phyloP scores from a whole-genome alignment of 495 filamentous ascomycete species.

The Aspergillus campestris region DNA sequence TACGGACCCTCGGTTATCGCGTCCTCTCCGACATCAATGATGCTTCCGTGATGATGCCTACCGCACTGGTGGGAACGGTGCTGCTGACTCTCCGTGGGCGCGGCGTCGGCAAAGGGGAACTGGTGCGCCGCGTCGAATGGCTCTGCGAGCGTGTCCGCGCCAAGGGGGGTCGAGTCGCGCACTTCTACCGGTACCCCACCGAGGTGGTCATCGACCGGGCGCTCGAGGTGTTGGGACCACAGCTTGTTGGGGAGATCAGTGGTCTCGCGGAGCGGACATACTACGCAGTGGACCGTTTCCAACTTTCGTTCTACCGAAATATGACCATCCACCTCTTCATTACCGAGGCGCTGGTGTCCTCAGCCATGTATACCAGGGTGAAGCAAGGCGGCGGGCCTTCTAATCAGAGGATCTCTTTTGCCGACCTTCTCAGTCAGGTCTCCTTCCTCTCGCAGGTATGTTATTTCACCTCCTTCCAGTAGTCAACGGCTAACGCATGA shows the following conservation, averaged over 20 bases:
- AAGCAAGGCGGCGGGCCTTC: conserved; percentile 80
- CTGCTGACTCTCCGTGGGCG: conserved; percentile 85
- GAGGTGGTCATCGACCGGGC: conserved; percentile 79
- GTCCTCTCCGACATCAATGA: conserved; percentile 91
- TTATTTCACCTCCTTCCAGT: background rate
- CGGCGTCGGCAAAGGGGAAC: conserved; percentile 79
- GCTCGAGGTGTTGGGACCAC: conserved; percentile 80
- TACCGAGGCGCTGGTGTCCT: conserved; percentile 78
- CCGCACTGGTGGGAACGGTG: conserved; percentile 88
- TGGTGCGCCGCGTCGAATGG: conserved; percentile 86
- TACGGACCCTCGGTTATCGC: conserved; percentile 80
- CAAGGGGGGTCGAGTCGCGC: conserved; percentile 84
- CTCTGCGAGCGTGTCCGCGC: conserved; percentile 71
- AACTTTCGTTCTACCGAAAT: conserved; percentile 94
- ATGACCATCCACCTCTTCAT: conserved; percentile 99
- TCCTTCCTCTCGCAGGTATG: conserved; percentile 70
- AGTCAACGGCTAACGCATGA: conserved; percentile 10
- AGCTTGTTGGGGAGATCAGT: conserved; percentile 70
- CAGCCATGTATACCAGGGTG: conserved; percentile 79
- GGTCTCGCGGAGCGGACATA: conserved; percentile 82
- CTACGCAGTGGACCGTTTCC: conserved; percentile 91
- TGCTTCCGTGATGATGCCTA: conserved; percentile 96
- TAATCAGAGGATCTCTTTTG: conserved; percentile 69
- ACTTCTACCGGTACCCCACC: conserved; percentile 76
- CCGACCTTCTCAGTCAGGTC: conserved; percentile 64